phyloP scores from a whole-genome alignment of 306 rosid genomes.

The Vigna radiata region DNA sequence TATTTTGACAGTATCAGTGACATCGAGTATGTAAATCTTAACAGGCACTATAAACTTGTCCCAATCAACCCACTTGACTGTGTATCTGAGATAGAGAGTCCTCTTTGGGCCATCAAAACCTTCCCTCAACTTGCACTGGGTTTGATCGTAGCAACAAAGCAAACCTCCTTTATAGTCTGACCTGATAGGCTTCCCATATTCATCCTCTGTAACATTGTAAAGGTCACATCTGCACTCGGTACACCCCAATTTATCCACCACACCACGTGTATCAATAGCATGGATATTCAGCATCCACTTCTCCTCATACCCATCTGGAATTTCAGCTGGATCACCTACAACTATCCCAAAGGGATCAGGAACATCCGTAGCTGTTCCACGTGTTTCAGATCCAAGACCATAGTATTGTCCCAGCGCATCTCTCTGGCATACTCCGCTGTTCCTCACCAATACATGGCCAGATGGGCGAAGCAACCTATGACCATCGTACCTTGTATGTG shows the following conservation, averaged over 20 bases:
- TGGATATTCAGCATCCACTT: constrained; percentile 74
- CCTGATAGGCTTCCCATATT: constrained; percentile 46
- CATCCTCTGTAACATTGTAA: constrained; percentile 63
- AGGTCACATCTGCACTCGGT: constrained; percentile 73
- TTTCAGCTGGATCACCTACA: constrained; percentile 60
- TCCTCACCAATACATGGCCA: constrained; percentile 36
- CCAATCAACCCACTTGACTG: constrained; percentile 84
- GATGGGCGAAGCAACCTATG: constrained; percentile 22
- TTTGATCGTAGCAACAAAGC: constrained; percentile 62
- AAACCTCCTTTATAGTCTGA: constrained; percentile 67
- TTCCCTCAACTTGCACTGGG: constrained; percentile 62
- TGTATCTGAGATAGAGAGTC: constrained; percentile 70
- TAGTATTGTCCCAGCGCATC: constrained; percentile 50
- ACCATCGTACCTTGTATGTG: constrained; percentile 8
- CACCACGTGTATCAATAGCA: constrained; percentile 79
- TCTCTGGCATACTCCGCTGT: constrained; percentile 65
- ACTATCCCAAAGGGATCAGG: constrained; percentile 80
- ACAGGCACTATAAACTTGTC: constrained; percentile 64
- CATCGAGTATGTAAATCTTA: constrained; percentile 69
- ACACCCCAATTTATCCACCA: constrained; percentile 63
- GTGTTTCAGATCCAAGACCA: constrained; percentile 78
- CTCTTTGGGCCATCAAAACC: constrained; percentile 57
- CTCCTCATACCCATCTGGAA: constrained; percentile 75
- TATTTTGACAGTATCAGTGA: constrained; percentile 58
- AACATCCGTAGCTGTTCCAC: constrained; percentile 58